Evolutionary conservation across 129 eudicot species (phyloP), one percentile per base, ranked within the genome.

Genomic region (Pulicaria dysenterica): DNA sequence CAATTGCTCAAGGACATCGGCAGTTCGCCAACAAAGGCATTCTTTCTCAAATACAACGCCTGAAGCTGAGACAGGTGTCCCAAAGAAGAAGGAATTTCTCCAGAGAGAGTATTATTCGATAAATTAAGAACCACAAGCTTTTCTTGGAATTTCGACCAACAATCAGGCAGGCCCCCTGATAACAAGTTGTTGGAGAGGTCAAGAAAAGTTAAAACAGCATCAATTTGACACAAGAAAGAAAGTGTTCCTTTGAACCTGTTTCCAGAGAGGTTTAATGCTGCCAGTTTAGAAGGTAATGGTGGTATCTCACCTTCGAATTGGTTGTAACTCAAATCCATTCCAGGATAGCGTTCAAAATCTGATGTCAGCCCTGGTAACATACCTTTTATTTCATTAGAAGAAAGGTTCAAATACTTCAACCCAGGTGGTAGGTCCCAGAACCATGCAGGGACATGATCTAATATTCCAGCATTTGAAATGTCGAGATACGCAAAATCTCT

Each of bases 231-330:
- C 69, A 63, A 69, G 66, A 40, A 38, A 49, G 70, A 54, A 17
- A 80, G 74, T n/a, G 77, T 36, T 14, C 83, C 77, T 0, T 74
- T 60, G 45, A 82, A 78, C 48, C 58, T 73, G 17, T 82, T 82
- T 39, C 46, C 39, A 16, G 83, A 68, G 12, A 82, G 74, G 67
- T 73, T 64, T 42, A 78, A 43, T 39, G 58, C 13, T 4, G 66
- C n/a, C 0, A 38, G 31, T 5, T 42, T 50, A 5, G 39, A 48
- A 64, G 70, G 66, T 57, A 78, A n/a, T 6, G 5, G 24, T 2
- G 53, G 64, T 38, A 73, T 36, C 10, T 46, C 55, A 24, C 68
- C 76, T 7, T 16, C 31, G 44, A 72, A 24, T n/a, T 49, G 8
- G 16, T 64, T 76, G 47, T 31, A 11, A 61, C 82, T 77, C 67